Percentiles rank a stretch among this genome's conserved stretches.
Evolutionary conservation across 2,329 filamentous ascomycete species (phyloP).

Genomic region (Keithomyces neogunnii): DNA sequence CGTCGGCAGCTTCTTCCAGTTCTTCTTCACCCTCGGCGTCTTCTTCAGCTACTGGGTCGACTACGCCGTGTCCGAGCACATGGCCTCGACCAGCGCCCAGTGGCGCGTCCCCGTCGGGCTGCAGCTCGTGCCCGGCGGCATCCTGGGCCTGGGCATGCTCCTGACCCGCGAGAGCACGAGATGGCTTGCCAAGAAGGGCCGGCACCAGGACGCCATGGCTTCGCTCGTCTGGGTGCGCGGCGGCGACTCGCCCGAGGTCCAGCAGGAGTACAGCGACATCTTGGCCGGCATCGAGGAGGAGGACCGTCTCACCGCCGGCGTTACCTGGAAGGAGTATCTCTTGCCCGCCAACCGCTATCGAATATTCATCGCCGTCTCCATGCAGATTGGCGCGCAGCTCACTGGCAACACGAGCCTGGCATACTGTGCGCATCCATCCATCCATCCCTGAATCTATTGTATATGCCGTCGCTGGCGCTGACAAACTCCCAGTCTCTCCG

Average conservation of each 20-base stretch:
- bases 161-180: slow-evolving; percentile 37
- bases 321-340: slow-evolving; percentile 36
- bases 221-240: slow-evolving; percentile 44
- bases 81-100: slow-evolving; percentile 29
- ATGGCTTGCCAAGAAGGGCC: slow-evolving; percentile 37
- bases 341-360: slow-evolving; percentile 38
- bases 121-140: slow-evolving; percentile 37
- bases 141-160: slow-evolving; percentile 39
- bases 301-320: slow-evolving; percentile 28
- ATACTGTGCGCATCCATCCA: slow-evolving; percentile 27
- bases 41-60: slow-evolving; percentile 36
- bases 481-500: slow-evolving; percentile 27
- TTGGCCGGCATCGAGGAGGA: slow-evolving; percentile 39
- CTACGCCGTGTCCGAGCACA: slow-evolving; percentile 33
- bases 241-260: slow-evolving; percentile 22
- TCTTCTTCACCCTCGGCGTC: slow-evolving; percentile 34
- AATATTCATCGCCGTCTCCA: slow-evolving; percentile 38
- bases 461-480: no score
- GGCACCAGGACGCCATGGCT: slow-evolving; percentile 34
- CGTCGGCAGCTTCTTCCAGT: slow-evolving; percentile 35
- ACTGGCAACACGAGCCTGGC: slow-evolving; percentile 43
- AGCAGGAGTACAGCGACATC: slow-evolving; percentile 27
- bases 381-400: slow-evolving; percentile 39
- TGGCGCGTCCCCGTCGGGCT: slow-evolving; percentile 42
- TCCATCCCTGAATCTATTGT: neutral